These are phyloP conservation scores for Geotrichum citri-aurantii DNA, from an alignment of 1,139 yeast genomes.

Conservation along the genomic window DNA sequence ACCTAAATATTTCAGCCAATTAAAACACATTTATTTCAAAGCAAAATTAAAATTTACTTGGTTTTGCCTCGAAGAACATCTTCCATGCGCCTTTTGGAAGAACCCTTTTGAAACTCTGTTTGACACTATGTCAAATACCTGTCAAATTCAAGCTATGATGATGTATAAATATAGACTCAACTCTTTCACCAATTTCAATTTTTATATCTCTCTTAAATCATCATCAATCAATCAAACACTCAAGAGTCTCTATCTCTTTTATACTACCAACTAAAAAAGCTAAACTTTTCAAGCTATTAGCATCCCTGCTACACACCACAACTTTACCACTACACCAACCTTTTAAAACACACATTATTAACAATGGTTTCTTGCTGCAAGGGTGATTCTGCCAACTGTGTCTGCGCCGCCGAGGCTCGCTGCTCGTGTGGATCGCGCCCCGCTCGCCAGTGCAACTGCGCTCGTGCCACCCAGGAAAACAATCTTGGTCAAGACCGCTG, in stretches of 20 bases:
- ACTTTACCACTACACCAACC: not conserved
- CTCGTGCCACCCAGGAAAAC: constrained; percentile 36
- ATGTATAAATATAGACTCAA: not conserved
- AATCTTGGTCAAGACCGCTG: constrained; percentile 31
- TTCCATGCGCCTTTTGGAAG: not conserved
- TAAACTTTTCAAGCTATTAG: not conserved
- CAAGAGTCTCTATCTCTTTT: not conserved
- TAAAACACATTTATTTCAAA: not conserved
- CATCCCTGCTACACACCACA: not conserved
- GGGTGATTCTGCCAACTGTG: constrained; percentile 37
- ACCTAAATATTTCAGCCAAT: not conserved
- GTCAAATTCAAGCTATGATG: not conserved
- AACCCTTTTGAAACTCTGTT: not conserved
- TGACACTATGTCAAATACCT: not conserved
- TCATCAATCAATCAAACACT: not conserved
- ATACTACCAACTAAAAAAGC: not conserved
- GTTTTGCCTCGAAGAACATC: not conserved
- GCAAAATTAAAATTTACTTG: not conserved
- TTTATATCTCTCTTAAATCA: not conserved
- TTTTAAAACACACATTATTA: not conserved
- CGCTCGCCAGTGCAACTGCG: constrained; percentile 39
- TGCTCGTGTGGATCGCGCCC: constrained; percentile 42
- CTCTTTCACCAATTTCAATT: too few species aligned
- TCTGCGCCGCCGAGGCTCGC: constrained; percentile 39
- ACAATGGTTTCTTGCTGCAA: constrained; percentile 10